Evolutionary conservation across 2,329 filamentous ascomycete species (phyloP), one percentile per base, ranked within the genome.

Genomic region (Phoma sp.): DNA sequence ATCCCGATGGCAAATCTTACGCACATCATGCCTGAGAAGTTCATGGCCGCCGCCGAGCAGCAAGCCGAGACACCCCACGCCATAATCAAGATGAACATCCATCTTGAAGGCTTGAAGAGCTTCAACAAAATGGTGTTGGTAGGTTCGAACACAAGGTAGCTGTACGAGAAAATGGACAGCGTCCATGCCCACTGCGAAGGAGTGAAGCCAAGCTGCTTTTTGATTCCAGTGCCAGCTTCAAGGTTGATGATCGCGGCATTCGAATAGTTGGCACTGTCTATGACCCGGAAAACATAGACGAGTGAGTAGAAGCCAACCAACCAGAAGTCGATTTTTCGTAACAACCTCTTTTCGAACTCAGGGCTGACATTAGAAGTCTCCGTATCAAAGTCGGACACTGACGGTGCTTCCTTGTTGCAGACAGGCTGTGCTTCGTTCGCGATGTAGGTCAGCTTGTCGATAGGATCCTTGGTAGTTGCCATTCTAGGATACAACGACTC

Each of bases 211-310:
- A 74, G 62, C 50, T 74, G 71, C 27, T 64, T 56, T 52, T 70
- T 71, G 52, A 74, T 74, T 2, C 65, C 70, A 38, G 64, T 64
- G 4, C 70, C 70, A 21, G 67, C 50, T 47, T 73, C 69, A 21
- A 72, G 57, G 37, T 74, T 74, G 53, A 74, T 70, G 55, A 74
- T 74, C 8, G 72, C 71, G 2, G 67, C 68, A 41, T 74, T 74
- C 41, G 68, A 63, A 31, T 65, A 63, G 37, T 65, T 65, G 41
- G 62, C 68, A 35, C 70, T 69, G 56, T 73, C 69, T 48, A 63
- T 65, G 24, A 69, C 65, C 13, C 70, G 62, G 29, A 72, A 71
- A 43, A 63, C 61, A 40, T 69, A 71, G 44, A 73, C 63, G 37
- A 72, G 59, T 31, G 63, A 68, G 52, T 74, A 73, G 56, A 67